These are phyloP conservation scores for Clavariopsis aquatica DNA, from an alignment of 495 filamentous ascomycete genomes.

Conservation along the genomic window DNA sequence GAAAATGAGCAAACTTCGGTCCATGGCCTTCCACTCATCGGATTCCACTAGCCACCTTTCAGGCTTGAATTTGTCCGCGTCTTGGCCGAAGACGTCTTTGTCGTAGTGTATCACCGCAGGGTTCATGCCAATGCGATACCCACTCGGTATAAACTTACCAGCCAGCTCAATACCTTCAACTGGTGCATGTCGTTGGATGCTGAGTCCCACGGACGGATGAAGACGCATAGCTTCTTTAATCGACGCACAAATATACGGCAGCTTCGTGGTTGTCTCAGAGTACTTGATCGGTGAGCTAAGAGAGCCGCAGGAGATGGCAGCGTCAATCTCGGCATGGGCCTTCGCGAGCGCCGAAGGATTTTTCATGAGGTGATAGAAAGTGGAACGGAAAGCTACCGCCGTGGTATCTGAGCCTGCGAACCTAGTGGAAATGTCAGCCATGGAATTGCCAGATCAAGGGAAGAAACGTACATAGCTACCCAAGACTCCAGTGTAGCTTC, in stretches of 20 bases:
- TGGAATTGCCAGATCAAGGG: conserved; percentile 43
- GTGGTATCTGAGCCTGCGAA: conserved; percentile 40
- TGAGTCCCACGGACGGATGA: conserved; percentile 33
- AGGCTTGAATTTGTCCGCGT: conserved; percentile 57
- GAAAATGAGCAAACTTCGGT: conserved; percentile 12
- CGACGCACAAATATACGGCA: conserved; percentile 33
- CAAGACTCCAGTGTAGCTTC: conserved; percentile 61
- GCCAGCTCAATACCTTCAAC: conserved; percentile 51
- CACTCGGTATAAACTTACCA: conserved; percentile 54
- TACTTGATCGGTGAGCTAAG: conserved; percentile 29
- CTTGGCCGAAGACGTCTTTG: conserved; percentile 57
- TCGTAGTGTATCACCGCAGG: conserved; percentile 53
- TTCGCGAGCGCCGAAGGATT: conserved; percentile 23
- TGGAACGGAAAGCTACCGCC: conserved; percentile 30
- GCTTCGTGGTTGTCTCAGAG: conserved; percentile 16
- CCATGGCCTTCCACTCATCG: conserved; percentile 5
- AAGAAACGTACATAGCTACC: conserved; percentile 46
- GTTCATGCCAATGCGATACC: conserved; percentile 53
- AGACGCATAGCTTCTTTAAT: conserved; percentile 41
- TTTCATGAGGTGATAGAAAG: conserved; percentile 28
- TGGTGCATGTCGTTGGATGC: conserved; percentile 52
- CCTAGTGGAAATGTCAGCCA: conserved; percentile 50
- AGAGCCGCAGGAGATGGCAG: background rate
- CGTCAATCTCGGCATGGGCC: conserved; percentile 26
- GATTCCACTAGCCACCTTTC: conserved; percentile 53